Evolutionary conservation across 345 rosid genomes (phyloP).

Genomic region (Alliaria petiolata): DNA sequence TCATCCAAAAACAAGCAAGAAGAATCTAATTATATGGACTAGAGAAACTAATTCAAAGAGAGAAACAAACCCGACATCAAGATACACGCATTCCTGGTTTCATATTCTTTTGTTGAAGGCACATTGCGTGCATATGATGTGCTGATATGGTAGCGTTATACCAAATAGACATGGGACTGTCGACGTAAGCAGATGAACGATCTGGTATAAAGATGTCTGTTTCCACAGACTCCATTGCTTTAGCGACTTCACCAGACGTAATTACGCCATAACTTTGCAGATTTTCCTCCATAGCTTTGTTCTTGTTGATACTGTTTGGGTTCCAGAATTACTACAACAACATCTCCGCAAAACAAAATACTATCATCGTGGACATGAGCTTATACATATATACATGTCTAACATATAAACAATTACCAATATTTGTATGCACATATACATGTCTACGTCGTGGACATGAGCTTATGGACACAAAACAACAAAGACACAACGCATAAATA

Average conservation of each 20-base stretch:
- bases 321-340: conserved; percentile 51
- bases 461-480: no score
- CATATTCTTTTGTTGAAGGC: conserved; percentile 75
- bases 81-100: conserved; percentile 91
- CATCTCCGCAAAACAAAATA: background rate
- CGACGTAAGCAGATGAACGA: conserved; percentile 65
- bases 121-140: conserved; percentile 97
- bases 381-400: no score
- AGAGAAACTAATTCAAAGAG: background rate
- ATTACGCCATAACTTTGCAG: conserved; percentile 57
- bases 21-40: background rate
- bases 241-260: conserved; percentile 56
- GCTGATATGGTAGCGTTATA: conserved; percentile 96
- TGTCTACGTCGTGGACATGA: no score
- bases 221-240: conserved; percentile 86
- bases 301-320: conserved; percentile 53
- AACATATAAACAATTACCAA: no score
- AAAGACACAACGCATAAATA: no score
- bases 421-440: no score
- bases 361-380: no score
- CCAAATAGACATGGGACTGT: conserved; percentile 85
- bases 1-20: background rate
- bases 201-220: conserved; percentile 77
- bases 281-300: conserved; percentile 73
- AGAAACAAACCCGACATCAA: conserved; percentile 79